These are phyloP conservation scores for Solanum medicagineum DNA, from an alignment of 257 asterid species.

Conservation along the genomic window DNA sequence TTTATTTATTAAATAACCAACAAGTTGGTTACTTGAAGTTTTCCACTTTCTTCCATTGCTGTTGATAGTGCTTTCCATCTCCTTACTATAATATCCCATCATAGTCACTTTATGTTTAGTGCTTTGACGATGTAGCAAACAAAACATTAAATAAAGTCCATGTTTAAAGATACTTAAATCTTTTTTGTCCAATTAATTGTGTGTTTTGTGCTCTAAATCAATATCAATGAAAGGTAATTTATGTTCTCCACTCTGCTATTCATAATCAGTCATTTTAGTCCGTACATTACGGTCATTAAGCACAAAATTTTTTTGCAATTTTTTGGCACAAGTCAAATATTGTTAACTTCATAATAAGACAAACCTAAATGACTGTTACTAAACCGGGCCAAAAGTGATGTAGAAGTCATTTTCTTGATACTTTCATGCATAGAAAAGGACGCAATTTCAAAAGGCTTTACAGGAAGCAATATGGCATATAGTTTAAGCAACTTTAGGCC, in stretches of 20 bases:
- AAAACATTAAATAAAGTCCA: conserved; percentile 4
- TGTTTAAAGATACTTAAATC: neutral
- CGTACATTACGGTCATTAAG: conserved; percentile 18
- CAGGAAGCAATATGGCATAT: neutral
- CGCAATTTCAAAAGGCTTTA: neutral
- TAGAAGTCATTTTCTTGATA: neutral
- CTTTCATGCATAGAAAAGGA: neutral
- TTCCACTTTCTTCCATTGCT: neutral
- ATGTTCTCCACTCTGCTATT: neutral
- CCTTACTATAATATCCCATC: neutral
- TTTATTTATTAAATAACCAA: neutral
- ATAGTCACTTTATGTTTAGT: conserved; percentile 6
- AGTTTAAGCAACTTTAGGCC: neutral
- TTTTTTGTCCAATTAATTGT: neutral
- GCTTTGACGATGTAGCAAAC: conserved; percentile 17
- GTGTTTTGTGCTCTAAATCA: neutral
- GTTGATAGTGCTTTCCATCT: neutral
- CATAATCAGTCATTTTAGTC: conserved; percentile 1
- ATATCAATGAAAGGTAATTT: neutral
- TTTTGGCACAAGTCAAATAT: neutral
- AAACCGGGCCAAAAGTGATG: neutral
- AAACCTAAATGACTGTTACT: neutral
- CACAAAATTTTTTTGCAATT: neutral
- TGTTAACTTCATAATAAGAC: neutral
- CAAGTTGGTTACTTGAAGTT: neutral